Base-by-base conservation (phyloP, 2,329 filamentous ascomycete genomes). In the Biscogniauxia marginata region DNA sequence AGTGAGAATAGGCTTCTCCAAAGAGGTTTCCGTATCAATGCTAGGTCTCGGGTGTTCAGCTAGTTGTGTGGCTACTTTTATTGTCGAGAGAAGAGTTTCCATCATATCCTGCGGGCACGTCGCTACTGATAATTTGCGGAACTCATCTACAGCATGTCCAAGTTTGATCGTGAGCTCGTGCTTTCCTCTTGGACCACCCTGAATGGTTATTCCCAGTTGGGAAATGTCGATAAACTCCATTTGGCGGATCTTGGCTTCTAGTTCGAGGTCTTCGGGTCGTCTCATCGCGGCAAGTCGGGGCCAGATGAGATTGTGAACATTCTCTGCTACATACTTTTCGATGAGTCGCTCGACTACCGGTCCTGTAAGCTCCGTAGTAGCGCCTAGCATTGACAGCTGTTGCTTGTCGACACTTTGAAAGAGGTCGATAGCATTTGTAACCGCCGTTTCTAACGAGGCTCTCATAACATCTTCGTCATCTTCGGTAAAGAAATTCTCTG, bases 391-490 rank as follows among this genome's bases (percentile, higher is more conserved):
- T 3, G 93, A 97, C 23, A 99, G 78, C 67, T 98, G 95, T 67
- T 96, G 91, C 71, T 96, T 96, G 71, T 99, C 95, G 5, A 99
- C 93, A 57, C 87, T 87, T 67, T 98, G 93, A 64, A 99, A 99
- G 1, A 98, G 81, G 67, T 99, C 95, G 63, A 99, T 98, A 0
- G 93, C 95, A 8, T 90, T 85, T 8, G 91, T 96, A 9, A 99
- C 90, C 1, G 93, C 93, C 1, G 90, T 96, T 74, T 99, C 95
- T 13, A 98, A 77, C 16, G 92, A 91, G 20, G 87, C 87, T 54
- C 93, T 83, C 87, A 99, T 93, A 24, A 91, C 81, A 63, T 96
- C 89, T 71, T 98, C 95, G 63, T 97, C 93, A 57, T 96, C 92
- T 65, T 95, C 91, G 49, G 90, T 85, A 67, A 89, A 92, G 57